phyloP scores from a whole-genome alignment of 2,329 filamentous ascomycete species.

The Fusarium sublunatum region DNA sequence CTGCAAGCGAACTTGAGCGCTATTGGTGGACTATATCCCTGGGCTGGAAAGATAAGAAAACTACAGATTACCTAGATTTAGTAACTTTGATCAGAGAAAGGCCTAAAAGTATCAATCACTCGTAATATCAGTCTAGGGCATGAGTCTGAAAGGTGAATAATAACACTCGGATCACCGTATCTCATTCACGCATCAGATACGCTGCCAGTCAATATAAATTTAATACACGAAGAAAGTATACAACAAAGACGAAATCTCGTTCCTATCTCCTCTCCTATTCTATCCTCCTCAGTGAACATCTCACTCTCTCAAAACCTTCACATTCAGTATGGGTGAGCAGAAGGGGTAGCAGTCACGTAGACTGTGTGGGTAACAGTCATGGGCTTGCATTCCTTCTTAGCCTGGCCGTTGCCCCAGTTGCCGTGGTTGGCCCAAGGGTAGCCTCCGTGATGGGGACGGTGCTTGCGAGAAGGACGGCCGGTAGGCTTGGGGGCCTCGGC shows the following conservation, averaged over 20 bases:
- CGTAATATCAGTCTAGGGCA: too few relatives aligned
- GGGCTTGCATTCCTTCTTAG: conserved; percentile 19
- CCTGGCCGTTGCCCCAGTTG: background rate
- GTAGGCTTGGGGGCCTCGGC: conserved; percentile 26
- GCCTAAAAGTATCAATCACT: too few relatives aligned
- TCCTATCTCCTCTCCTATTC: background rate
- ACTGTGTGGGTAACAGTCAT: conserved; percentile 40
- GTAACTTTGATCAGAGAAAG: background rate
- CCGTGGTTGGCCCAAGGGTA: conserved; percentile 9
- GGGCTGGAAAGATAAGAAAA: too few relatives aligned
- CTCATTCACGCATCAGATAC: conserved; percentile 11
- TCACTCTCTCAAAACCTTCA: background rate
- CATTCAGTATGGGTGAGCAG: conserved; percentile 16
- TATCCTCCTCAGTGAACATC: background rate
- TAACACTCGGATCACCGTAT: conserved; percentile 2
- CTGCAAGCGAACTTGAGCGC: too few relatives aligned
- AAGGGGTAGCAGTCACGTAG: conserved; percentile 41
- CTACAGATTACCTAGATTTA: too few relatives aligned
- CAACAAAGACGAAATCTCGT: conserved; percentile 1
- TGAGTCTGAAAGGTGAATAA: too few relatives aligned
- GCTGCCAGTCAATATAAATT: conserved; percentile 8
- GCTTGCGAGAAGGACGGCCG: conserved; percentile 24
- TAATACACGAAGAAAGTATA: conserved; percentile 26
- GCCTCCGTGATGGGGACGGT: conserved; percentile 23
- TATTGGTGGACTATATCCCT: too few relatives aligned